phyloP scores from a whole-genome alignment of 768 basidiomycete genomes.

The Sporobolomyces pararoseus region DNA sequence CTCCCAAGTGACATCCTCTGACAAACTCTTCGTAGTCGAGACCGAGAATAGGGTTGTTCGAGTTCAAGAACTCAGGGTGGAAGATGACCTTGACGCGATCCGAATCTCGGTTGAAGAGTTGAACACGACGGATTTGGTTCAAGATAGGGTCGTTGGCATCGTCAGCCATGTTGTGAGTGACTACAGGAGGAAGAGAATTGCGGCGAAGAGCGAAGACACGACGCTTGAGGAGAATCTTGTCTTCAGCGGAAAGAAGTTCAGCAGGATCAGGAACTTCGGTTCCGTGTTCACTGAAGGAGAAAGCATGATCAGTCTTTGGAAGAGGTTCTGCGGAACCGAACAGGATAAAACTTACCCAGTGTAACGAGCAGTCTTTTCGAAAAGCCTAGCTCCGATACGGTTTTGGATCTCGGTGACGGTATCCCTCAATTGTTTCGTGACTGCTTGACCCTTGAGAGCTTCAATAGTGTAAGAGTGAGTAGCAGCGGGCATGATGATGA shows the following conservation, averaged over 20 bases:
- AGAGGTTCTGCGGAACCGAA: no score
- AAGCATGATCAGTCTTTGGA: neutral
- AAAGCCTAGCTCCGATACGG: conserved; percentile 82
- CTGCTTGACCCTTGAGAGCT: conserved; percentile 93
- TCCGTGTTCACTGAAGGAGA: conserved; percentile 61
- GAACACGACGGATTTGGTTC: conserved; percentile 88
- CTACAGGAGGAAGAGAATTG: conserved; percentile 86
- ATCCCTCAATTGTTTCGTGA: conserved; percentile 91
- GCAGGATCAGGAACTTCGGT: conserved; percentile 67
- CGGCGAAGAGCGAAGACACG: conserved; percentile 95
- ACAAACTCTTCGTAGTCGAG: conserved; percentile 99
- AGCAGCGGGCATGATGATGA: conserved; percentile 97
- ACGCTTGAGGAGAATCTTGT: conserved; percentile 89
- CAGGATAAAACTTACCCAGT: conserved; percentile 63
- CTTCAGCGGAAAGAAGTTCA: conserved; percentile 78
- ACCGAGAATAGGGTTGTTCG: conserved; percentile 94
- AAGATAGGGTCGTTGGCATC: conserved; percentile 87
- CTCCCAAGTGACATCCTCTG: conserved; percentile 92
- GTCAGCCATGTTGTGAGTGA: conserved; percentile 99
- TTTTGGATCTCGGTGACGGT: conserved; percentile 94
- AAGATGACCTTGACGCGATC: conserved; percentile 97
- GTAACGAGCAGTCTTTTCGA: conserved; percentile 89
- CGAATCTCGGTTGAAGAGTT: conserved; percentile 78
- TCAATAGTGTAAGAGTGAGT: conserved; percentile 97
- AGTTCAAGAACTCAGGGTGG: conserved; percentile 96